Evolutionary conservation across 768 basidiomycete genomes (phyloP), one percentile per base, ranked within the genome.

Genomic region (Dacryopinax spathularia): DNA sequence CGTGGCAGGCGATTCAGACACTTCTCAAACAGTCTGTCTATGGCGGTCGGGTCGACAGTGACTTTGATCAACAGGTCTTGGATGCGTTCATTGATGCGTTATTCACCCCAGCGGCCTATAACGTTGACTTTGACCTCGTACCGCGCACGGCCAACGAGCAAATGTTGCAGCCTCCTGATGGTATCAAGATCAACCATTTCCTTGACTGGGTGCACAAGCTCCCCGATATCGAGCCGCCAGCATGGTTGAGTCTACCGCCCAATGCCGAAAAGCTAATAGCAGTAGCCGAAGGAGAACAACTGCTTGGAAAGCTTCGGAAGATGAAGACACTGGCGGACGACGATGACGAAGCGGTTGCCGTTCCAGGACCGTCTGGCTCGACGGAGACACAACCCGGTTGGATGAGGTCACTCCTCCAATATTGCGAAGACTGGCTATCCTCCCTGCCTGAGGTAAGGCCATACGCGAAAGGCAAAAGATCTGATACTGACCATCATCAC

Each of bases 21-120:
- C 80, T 98, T 61, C 82, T 99, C 77, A 97, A 95, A 70, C 90
- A 97, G 71, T 92, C 92, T 6, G 89, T 99, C 22, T 99, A 99
- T 69, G 91, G 93, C 65, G 93, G 95, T 15, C 79, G 94, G 63
- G 80, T 96, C 60, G 94, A 97, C 77, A 93, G 91, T 66, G 91
- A 94, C 73, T 93, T 91, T 71, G 96, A 99, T 72, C 95, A 97
- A 71, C 79, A 81, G 67, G 87, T 96, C 61, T 80, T 99, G 56
- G 90, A 97, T 72, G 84, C 91, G 16, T 98, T 98, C 71, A 92
- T 97, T 34, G 90, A 95, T 70, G 80, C 79, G 34, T 79, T 98
- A 64, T 97, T 99, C 77, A 91, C 87, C 0, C 81, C 91, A 0
- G 73, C 79, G 15, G 89, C 95, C 0, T 99, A 95, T 74, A 94